Evolutionary conservation across 2,329 filamentous ascomycete genomes (phyloP).

Genomic region (Arthroderma sp.): DNA sequence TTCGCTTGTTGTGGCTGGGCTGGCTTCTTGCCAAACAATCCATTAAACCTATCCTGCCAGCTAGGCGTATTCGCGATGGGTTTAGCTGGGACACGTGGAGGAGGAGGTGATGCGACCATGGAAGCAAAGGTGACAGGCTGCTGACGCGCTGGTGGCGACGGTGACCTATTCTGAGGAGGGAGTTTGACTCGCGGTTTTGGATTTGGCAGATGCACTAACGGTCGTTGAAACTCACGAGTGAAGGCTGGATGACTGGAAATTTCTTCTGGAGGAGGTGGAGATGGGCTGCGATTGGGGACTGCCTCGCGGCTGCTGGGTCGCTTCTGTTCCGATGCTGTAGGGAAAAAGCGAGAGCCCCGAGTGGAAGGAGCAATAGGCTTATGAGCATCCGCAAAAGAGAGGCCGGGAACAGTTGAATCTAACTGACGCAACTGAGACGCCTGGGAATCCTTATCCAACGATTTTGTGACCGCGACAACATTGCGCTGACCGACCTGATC

Average conservation of each 20-base stretch:
- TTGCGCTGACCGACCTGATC: conserved; percentile 29
- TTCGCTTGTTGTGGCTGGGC: conserved; percentile 33
- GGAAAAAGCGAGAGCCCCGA: conserved; percentile 38
- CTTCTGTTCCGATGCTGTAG: conserved; percentile 27
- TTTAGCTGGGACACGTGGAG: conserved; percentile 25
- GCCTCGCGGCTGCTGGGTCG: conserved; percentile 19
- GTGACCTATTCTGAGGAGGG: conserved; percentile 40
- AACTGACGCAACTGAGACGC: conserved; percentile 22
- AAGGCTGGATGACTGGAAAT: conserved; percentile 43
- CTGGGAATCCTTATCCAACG: conserved; percentile 15
- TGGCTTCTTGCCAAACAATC: conserved; percentile 53
- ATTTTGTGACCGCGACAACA: conserved; percentile 24
- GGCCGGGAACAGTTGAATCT: conserved; percentile 23
- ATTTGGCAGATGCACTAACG: conserved; percentile 44
- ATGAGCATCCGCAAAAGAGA: conserved; percentile 24
- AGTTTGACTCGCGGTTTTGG: conserved; percentile 67
- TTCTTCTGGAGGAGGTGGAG: conserved; percentile 46
- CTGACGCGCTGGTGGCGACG: conserved; percentile 23
- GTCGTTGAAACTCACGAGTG: conserved; percentile 36
- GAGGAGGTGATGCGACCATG: conserved; percentile 27
- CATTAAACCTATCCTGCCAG: conserved; percentile 80
- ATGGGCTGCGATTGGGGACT: conserved; percentile 27
- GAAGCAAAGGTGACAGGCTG: conserved; percentile 36
- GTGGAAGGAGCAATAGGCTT: conserved; percentile 24
- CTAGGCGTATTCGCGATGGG: conserved; percentile 35